Evolutionary conservation across 805 yeast genomes (phyloP).

Genomic region (Saturnispora mendoncae): DNA sequence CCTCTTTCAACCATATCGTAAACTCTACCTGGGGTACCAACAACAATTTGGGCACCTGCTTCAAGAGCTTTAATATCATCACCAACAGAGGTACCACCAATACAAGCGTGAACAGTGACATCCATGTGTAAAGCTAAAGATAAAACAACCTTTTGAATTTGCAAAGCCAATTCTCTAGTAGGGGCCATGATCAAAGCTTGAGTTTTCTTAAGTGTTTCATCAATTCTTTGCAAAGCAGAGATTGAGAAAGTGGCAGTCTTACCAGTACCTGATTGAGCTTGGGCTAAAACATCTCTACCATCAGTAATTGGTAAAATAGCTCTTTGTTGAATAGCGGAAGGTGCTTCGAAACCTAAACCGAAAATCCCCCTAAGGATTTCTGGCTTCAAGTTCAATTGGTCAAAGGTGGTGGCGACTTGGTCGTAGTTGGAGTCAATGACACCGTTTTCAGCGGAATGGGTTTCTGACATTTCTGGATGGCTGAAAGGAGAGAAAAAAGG

Average conservation of each 20-base stretch:
- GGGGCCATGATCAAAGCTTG: constrained; percentile 96
- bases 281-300: constrained; percentile 70
- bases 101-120: constrained; percentile 89
- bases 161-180: constrained; percentile 94
- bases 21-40: constrained; percentile 98
- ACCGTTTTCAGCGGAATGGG: constrained; percentile 29
- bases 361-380: constrained; percentile 55
- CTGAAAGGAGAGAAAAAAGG: background rate
- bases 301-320: constrained; percentile 72
- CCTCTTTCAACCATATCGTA: constrained; percentile 92
- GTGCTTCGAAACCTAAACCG: constrained; percentile 73
- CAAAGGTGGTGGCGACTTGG: constrained; percentile 47
- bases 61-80: constrained; percentile 81
- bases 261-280: constrained; percentile 87
- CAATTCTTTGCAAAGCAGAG: constrained; percentile 51
- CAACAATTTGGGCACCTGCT: constrained; percentile 85
- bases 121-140: constrained; percentile 88
- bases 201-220: constrained; percentile 59
- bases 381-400: constrained; percentile 66
- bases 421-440: constrained; percentile 70
- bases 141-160: constrained; percentile 88
- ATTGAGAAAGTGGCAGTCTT: constrained; percentile 86
- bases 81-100: constrained; percentile 89
- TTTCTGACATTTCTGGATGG: constrained; percentile 32
- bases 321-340: constrained; percentile 75